phyloP scores from a whole-genome alignment of 306 rosid genomes.

The Carpinus fangiana region DNA sequence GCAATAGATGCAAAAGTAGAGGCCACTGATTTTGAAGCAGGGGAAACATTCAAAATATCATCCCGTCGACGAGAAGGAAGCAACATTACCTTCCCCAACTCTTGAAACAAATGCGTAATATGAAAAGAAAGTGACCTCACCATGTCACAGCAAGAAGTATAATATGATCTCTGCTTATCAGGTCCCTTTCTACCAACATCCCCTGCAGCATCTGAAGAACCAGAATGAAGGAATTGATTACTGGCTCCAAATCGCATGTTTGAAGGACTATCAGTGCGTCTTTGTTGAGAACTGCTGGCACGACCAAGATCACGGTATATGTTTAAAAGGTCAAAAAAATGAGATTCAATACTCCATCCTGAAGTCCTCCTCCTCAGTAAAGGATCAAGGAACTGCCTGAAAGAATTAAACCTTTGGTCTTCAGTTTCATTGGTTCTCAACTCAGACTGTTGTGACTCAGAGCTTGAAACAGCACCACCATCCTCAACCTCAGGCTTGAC shows the following conservation, averaged over 20 bases:
- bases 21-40: conserved; percentile 83
- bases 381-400: conserved; percentile 93
- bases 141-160: conserved; percentile 82
- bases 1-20: conserved; percentile 76
- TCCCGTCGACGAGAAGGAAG: conserved; percentile 95
- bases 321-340: conserved; percentile 85
- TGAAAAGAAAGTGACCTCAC: conserved; percentile 90
- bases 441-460: conserved; percentile 72
- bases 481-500: conserved; percentile 68
- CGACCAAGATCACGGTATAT: conserved; percentile 91
- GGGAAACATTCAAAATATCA: conserved; percentile 69
- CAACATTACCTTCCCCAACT: conserved; percentile 87
- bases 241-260: conserved; percentile 50
- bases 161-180: conserved; percentile 70
- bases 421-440: conserved; percentile 64
- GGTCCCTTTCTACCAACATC: conserved; percentile 54
- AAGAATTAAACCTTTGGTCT: conserved; percentile 86
- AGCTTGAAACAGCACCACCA: conserved; percentile 55
- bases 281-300: conserved; percentile 62
- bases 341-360: conserved; percentile 95
- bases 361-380: conserved; percentile 77
- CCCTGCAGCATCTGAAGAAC: conserved; percentile 57
- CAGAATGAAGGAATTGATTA: conserved; percentile 51
- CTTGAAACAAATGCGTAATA: conserved; percentile 90
- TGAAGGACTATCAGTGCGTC: conserved; percentile 54